A percentile compares a stretch with the other conserved stretches of the same genome.
phyloP scores from a whole-genome alignment of 176 grass and related monocot genomes.

The Zizania latifolia region DNA sequence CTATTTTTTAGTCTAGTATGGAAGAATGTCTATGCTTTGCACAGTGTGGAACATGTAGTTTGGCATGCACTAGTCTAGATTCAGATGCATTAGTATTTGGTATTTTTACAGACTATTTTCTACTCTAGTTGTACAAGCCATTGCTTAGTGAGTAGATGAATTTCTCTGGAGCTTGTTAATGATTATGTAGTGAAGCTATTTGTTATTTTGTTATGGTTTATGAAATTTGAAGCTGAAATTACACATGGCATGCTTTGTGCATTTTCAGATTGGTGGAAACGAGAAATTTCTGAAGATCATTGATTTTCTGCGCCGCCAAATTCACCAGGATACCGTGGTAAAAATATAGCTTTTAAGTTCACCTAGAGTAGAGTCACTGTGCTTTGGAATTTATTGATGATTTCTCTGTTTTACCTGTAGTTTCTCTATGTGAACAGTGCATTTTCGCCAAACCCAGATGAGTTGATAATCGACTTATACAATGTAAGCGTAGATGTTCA shows the following conservation, averaged over 20 bases:
- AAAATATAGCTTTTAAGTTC: background rate
- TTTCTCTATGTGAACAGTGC: slow-evolving; percentile 67
- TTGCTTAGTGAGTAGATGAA: background rate
- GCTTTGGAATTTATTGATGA: background rate
- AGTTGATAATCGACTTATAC: slow-evolving; percentile 50
- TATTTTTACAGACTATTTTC: background rate
- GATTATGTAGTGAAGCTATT: background rate
- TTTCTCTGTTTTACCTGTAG: slow-evolving; percentile 21
- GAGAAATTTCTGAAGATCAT: slow-evolving; percentile 65
- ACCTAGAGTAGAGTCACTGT: background rate
- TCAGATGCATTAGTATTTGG: background rate
- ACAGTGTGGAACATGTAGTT: background rate
- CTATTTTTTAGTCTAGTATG: background rate
- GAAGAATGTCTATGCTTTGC: background rate
- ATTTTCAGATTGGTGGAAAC: slow-evolving; percentile 58
- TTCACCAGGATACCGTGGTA: slow-evolving; percentile 75
- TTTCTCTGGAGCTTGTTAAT: background rate
- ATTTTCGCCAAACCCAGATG: slow-evolving; percentile 64
- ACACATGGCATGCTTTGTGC: background rate
- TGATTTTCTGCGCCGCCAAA: slow-evolving; percentile 59
- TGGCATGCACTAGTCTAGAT: background rate
- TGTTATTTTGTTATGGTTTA: background rate
- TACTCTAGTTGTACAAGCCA: background rate
- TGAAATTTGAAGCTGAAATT: background rate
- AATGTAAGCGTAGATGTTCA: background rate